These are phyloP conservation scores for Thalassiosira profunda DNA, from an alignment of 108 stramenopile genomes.

Conservation along the genomic window DNA sequence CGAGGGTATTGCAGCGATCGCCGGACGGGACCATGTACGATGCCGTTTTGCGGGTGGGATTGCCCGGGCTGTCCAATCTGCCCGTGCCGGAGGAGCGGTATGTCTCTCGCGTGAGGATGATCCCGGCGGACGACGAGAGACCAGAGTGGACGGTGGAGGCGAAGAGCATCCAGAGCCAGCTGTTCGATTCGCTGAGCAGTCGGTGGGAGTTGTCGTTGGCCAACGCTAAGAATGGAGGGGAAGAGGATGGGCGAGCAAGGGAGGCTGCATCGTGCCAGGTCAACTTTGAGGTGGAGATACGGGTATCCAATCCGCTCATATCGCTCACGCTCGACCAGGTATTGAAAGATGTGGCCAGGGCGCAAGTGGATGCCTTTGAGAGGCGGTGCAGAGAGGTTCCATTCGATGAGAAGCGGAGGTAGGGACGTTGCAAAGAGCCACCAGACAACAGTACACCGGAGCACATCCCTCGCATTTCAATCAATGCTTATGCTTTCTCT, in stretches of 20 bases:
- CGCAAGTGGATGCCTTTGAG: slow-evolving; percentile 73
- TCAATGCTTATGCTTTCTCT: not conserved
- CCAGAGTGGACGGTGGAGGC: slow-evolving; percentile 54
- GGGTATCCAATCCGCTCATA: slow-evolving; percentile 66
- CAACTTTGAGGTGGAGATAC: slow-evolving; percentile 77
- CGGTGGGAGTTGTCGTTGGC: slow-evolving; percentile 56
- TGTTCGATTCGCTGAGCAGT: slow-evolving; percentile 73
- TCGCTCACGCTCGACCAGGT: slow-evolving; percentile 46
- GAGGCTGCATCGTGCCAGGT: slow-evolving; percentile 41
- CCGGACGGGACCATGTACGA: slow-evolving; percentile 63
- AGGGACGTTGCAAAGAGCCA: no score
- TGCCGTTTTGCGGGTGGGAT: slow-evolving; percentile 66
- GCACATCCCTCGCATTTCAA: no score
- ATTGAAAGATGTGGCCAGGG: slow-evolving; percentile 53
- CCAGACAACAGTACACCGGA: no score
- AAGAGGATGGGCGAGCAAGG: not conserved
- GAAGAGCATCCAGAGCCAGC: slow-evolving; percentile 68
- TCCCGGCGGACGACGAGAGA: slow-evolving; percentile 8
- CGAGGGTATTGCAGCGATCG: slow-evolving; percentile 54
- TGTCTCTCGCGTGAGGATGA: slow-evolving; percentile 60
- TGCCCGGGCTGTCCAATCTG: slow-evolving; percentile 44
- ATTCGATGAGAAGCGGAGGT: not conserved
- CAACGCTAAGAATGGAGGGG: not conserved
- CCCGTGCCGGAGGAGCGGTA: slow-evolving; percentile 58
- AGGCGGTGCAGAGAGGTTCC: slow-evolving; percentile 56